These are phyloP conservation scores for Epichloe glyceriae DNA, from an alignment of 2,329 filamentous ascomycete species.

Conservation along the genomic window DNA sequence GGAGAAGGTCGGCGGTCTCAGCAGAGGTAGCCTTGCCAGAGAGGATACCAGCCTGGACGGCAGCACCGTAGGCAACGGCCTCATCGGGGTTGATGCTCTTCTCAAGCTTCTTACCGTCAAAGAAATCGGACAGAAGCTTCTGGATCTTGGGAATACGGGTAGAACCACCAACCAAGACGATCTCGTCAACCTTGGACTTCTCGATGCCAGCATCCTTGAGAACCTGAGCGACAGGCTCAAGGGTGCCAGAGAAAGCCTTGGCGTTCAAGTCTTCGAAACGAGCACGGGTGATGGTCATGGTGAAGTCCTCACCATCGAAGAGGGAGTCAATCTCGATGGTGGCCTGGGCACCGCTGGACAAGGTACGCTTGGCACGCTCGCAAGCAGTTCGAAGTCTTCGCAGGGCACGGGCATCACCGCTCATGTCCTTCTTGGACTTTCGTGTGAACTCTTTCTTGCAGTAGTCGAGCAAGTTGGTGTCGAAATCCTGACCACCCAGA, in stretches of 20 bases:
- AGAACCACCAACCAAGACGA: slow-evolving; percentile 96
- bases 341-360: slow-evolving; percentile 94
- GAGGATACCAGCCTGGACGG: slow-evolving; percentile 96
- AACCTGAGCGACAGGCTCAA: slow-evolving; percentile 92
- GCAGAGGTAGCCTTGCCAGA: slow-evolving; percentile 95
- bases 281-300: slow-evolving; percentile 92
- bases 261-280: slow-evolving; percentile 98
- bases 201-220: slow-evolving; percentile 82
- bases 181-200: slow-evolving; percentile 92
- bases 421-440: slow-evolving; percentile 65
- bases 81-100: slow-evolving; percentile 99
- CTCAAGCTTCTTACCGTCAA: slow-evolving; percentile 99
- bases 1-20: slow-evolving; percentile 85
- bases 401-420: slow-evolving; percentile 77
- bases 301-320: slow-evolving; percentile 96
- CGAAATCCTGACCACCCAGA: slow-evolving; percentile 91
- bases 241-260: slow-evolving; percentile 85
- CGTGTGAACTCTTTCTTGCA: slow-evolving; percentile 90
- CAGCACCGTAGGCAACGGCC: slow-evolving; percentile 96
- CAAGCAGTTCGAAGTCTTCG: slow-evolving; percentile 94
- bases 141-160: slow-evolving; percentile 98
- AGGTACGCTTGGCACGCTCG: slow-evolving; percentile 98
- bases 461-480: slow-evolving; percentile 88
- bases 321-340: slow-evolving; percentile 98
- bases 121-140: slow-evolving; percentile 98